Conservation (phyloP, 768 basidiomycete genomes). For the Floccularia luteovirens region DNA sequence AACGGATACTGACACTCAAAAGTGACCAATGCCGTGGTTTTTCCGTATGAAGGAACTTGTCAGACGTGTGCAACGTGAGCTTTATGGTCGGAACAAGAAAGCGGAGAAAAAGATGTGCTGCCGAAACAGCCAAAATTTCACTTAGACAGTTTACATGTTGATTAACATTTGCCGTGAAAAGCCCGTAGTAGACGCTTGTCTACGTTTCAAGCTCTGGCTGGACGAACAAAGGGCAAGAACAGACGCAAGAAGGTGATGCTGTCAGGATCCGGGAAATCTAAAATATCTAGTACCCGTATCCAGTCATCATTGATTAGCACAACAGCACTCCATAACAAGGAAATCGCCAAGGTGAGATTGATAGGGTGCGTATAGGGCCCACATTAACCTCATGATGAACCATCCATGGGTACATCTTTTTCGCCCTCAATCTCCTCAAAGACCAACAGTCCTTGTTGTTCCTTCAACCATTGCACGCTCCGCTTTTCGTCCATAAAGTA, state of each 20-base stretch:
- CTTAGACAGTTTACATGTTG: neutral
- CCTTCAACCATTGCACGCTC: slow-evolving; percentile 87
- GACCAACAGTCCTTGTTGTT: slow-evolving; percentile 67
- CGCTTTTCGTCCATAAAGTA: slow-evolving; percentile 94
- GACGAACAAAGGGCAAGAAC: neutral
- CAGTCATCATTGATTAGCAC: neutral
- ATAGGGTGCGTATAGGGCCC: neutral
- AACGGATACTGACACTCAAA: too few species aligned
- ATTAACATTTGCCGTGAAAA: neutral
- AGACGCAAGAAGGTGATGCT: neutral
- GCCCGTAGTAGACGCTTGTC: neutral
- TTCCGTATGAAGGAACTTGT: too few species aligned
- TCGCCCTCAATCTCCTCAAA: slow-evolving; percentile 58
- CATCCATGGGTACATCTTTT: slow-evolving; percentile 25
- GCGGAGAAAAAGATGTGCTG: neutral
- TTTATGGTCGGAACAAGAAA: too few species aligned
- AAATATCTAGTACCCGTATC: neutral
- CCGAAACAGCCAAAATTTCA: neutral
- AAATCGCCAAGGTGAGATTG: too few species aligned
- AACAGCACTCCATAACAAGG: neutral
- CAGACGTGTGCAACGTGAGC: too few species aligned
- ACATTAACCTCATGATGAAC: neutral
- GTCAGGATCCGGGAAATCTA: neutral
- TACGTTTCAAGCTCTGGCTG: neutral
- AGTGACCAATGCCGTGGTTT: too few species aligned